phyloP scores from a whole-genome alignment of 2,329 filamentous ascomycete genomes.

The Tolypocladium guangdongense region DNA sequence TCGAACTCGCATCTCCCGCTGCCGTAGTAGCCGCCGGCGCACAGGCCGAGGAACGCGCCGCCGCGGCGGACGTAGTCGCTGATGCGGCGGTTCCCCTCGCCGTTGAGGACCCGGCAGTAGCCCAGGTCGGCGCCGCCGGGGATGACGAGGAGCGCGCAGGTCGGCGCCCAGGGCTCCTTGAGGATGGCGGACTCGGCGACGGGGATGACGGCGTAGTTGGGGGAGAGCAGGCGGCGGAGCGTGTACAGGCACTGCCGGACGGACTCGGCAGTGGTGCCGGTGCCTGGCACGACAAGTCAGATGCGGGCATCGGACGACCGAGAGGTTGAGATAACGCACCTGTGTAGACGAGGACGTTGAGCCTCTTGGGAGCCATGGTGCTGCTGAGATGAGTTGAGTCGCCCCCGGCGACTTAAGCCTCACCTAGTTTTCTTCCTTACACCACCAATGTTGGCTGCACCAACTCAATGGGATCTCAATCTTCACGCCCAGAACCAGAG shows the following conservation, averaged over 20 bases:
- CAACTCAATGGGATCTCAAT: slow-evolving; percentile 5
- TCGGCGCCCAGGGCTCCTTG: slow-evolving; percentile 82
- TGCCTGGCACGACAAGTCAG: slow-evolving; percentile 39
- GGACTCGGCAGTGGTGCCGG: slow-evolving; percentile 77
- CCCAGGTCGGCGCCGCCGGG: slow-evolving; percentile 90
- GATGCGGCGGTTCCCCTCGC: slow-evolving; percentile 76
- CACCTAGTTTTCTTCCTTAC: slow-evolving; percentile 3
- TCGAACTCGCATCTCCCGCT: slow-evolving; percentile 80
- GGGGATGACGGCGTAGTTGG: slow-evolving; percentile 86
- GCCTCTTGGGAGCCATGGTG: slow-evolving; percentile 53
- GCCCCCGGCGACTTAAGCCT: not conserved
- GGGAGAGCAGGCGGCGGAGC: slow-evolving; percentile 73
- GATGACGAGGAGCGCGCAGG: slow-evolving; percentile 82
- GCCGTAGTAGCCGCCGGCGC: slow-evolving; percentile 90
- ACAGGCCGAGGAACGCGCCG: slow-evolving; percentile 81
- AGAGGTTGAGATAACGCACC: slow-evolving; percentile 34
- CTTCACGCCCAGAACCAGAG: slow-evolving; percentile 1
- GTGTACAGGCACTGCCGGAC: slow-evolving; percentile 84
- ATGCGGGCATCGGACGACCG: not conserved
- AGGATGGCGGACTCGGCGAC: slow-evolving; percentile 68
- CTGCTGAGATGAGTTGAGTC: not conserved
- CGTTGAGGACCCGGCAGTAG: slow-evolving; percentile 82
- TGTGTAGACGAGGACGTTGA: slow-evolving; percentile 91
- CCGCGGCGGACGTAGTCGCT: slow-evolving; percentile 75
- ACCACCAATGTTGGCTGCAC: not conserved